Evolutionary conservation across 106 monocot genomes (phyloP).

Genomic region (Platanthera guangdongensis): DNA sequence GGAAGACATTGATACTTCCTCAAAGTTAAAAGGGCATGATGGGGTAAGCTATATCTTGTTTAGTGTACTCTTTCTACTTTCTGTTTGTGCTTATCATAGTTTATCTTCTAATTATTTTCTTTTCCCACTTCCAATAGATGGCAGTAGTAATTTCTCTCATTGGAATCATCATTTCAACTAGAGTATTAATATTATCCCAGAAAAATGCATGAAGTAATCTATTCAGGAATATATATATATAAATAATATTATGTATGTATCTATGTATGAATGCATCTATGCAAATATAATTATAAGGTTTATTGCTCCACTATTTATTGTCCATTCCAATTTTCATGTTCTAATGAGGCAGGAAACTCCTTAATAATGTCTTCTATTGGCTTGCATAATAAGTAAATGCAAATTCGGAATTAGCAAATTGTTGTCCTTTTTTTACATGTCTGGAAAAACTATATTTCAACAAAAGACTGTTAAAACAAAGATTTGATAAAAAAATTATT

Average conservation of each 20-base stretch:
- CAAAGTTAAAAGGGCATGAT: slow-evolving; percentile 71
- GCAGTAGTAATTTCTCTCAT: neutral
- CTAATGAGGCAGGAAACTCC: neutral
- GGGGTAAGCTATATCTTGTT: slow-evolving; percentile 39
- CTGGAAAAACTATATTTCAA: neutral
- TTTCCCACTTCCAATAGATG: neutral
- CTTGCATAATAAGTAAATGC: no score
- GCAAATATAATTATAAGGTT: neutral
- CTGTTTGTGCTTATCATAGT: neutral
- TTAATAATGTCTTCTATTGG: neutral
- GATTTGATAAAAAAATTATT: neutral
- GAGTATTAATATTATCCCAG: neutral
- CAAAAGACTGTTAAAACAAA: neutral
- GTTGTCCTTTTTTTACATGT: neutral
- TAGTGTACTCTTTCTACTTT: neutral
- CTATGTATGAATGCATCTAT: no score
- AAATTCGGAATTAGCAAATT: neutral
- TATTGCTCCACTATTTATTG: neutral
- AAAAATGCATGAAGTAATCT: neutral
- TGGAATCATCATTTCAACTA: neutral
- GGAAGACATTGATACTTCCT: slow-evolving; percentile 22
- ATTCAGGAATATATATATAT: neutral
- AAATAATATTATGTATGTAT: no score
- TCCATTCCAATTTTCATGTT: neutral
- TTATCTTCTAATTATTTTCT: neutral